Evolutionary conservation across 495 filamentous ascomycete species (phyloP).

Genomic region (Penicillium robsamsonii): DNA sequence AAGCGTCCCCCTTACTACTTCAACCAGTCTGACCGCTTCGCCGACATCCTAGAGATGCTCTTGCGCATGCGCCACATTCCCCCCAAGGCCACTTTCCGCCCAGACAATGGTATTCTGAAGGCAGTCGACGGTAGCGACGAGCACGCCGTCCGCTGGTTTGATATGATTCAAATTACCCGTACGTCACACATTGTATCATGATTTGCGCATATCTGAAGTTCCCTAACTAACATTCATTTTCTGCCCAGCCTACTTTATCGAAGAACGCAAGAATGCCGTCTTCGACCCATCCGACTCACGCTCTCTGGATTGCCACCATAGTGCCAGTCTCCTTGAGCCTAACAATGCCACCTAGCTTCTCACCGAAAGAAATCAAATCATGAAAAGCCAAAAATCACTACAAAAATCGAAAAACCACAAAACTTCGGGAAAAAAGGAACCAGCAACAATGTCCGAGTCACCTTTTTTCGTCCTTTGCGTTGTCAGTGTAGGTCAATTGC

Average conservation of each 20-base stretch:
- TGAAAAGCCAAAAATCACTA: background rate
- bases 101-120: conserved; percentile 54
- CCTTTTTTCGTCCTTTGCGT: background rate
- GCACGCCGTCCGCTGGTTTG: conserved; percentile 57
- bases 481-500: conserved; percentile 2
- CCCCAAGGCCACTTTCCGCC: conserved; percentile 54
- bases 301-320: conserved; percentile 65
- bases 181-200: conserved; percentile 29
- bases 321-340: conserved; percentile 58
- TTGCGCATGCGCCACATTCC: conserved; percentile 69
- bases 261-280: conserved; percentile 43
- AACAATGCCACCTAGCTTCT: conserved; percentile 6
- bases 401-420: background rate
- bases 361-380: background rate
- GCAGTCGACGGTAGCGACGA: conserved; percentile 53
- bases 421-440: background rate
- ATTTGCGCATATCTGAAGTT: background rate
- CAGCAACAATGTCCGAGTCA: background rate
- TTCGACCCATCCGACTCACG: conserved; percentile 66
- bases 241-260: conserved; percentile 38
- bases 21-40: conserved; percentile 69
- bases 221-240: conserved; percentile 4
- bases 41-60: conserved; percentile 71
- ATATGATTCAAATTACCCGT: conserved; percentile 59
- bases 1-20: conserved; percentile 62